Evolutionary conservation across 768 basidiomycete genomes (phyloP).

Genomic region (Tricholoma furcatifolium): DNA sequence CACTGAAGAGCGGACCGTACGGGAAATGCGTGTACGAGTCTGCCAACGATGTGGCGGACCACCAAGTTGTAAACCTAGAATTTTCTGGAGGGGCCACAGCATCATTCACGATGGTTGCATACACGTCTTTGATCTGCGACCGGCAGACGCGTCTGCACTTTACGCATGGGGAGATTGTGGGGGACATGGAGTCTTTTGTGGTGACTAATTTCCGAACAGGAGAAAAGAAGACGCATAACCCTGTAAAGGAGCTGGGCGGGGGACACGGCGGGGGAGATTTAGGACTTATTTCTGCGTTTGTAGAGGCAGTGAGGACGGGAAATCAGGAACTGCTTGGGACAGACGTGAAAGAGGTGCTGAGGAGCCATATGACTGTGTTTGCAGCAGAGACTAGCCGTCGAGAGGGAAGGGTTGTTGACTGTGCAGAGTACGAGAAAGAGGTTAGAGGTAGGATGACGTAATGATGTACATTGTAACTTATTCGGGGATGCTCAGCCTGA

Average conservation of each 20-base stretch:
- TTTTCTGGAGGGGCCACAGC: slow-evolving; percentile 80
- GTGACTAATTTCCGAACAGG: slow-evolving; percentile 73
- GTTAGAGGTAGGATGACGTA: slow-evolving; percentile 35
- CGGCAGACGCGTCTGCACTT: slow-evolving; percentile 87
- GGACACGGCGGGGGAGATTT: slow-evolving; percentile 85
- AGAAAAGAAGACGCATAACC: slow-evolving; percentile 41
- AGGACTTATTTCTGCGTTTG: slow-evolving; percentile 73
- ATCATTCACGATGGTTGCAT: slow-evolving; percentile 89
- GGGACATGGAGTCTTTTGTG: slow-evolving; percentile 75
- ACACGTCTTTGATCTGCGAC: slow-evolving; percentile 73
- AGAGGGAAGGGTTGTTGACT: slow-evolving; percentile 70
- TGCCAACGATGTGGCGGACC: slow-evolving; percentile 85
- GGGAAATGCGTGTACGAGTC: slow-evolving; percentile 85
- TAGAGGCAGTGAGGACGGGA: slow-evolving; percentile 67
- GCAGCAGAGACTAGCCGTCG: slow-evolving; percentile 79
- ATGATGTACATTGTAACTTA: slow-evolving; percentile 1
- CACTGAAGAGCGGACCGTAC: slow-evolving; percentile 69
- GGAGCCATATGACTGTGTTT: slow-evolving; percentile 82
- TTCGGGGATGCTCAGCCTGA: no score
- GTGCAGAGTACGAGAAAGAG: slow-evolving; percentile 58
- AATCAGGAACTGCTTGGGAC: slow-evolving; percentile 69
- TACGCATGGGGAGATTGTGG: slow-evolving; percentile 85
- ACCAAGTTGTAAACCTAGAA: slow-evolving; percentile 89
- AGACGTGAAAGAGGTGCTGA: slow-evolving; percentile 64
- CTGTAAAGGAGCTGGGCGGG: slow-evolving; percentile 53